Conservation (phyloP, 1,139 yeast species). For the Candida pseudoviswanathii region DNA sequence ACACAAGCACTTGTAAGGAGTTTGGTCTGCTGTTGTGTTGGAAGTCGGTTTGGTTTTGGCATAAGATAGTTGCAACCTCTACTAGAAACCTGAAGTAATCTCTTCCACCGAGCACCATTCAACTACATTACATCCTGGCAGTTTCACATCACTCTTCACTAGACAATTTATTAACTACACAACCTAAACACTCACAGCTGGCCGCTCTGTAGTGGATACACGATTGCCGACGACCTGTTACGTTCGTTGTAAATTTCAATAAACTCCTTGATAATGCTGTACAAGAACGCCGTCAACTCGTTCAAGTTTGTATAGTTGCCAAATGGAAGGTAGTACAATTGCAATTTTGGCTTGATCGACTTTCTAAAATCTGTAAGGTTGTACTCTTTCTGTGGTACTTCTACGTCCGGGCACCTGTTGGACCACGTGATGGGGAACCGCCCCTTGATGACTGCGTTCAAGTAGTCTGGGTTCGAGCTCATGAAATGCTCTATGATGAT, state of each 20-base stretch:
- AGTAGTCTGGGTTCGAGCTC: conserved; percentile 29
- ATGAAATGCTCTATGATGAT: conserved; percentile 25
- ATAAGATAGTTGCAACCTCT: too few relatives aligned
- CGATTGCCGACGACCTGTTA: conserved; percentile 17
- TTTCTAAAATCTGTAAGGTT: conserved; percentile 11
- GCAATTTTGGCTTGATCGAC: conserved; percentile 21
- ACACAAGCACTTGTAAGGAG: too few relatives aligned
- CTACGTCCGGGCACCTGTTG: conserved; percentile 22
- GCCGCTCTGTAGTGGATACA: conserved; percentile 25
- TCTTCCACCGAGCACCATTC: too few relatives aligned
- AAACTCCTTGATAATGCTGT: conserved; percentile 33
- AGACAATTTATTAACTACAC: too few relatives aligned
- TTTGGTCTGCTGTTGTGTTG: too few relatives aligned
- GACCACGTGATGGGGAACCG: conserved; percentile 41
- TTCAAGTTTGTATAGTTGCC: conserved; percentile 38
- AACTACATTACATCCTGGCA: too few relatives aligned
- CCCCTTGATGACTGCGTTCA: conserved; percentile 29
- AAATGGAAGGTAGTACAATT: conserved; percentile 38
- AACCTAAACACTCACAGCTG: not conserved
- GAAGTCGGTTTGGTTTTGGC: too few relatives aligned
- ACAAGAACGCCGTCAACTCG: conserved; percentile 37
- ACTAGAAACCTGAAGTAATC: too few relatives aligned
- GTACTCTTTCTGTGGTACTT: conserved; percentile 13
- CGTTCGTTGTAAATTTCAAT: conserved; percentile 27
- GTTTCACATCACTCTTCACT: too few relatives aligned